phyloP scores from a whole-genome alignment of 2,329 filamentous ascomycete species.

The Leptographium galeiforme region DNA sequence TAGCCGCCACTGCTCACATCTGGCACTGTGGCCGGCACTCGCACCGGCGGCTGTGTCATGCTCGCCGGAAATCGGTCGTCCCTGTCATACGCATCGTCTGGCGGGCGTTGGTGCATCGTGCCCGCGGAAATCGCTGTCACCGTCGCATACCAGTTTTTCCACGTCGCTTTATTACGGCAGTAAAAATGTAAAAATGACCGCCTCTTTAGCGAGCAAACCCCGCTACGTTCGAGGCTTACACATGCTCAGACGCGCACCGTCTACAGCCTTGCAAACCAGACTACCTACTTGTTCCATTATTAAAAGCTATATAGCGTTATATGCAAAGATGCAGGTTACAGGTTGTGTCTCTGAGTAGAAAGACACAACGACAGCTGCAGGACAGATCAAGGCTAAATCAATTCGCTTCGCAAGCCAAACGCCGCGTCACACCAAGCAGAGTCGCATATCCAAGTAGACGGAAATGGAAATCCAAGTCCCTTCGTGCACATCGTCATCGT shows the following conservation, averaged over 20 bases:
- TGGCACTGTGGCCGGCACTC: background rate
- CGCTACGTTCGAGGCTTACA: background rate
- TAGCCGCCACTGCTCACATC: background rate
- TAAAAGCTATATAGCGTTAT: background rate
- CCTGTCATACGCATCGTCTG: conserved; percentile 5
- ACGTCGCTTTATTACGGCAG: no score
- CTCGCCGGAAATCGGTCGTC: conserved; percentile 4
- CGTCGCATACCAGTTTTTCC: background rate
- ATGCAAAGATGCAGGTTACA: background rate
- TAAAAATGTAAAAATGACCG: no score
- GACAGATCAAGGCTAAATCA: background rate
- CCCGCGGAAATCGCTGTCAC: background rate
- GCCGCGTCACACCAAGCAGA: background rate
- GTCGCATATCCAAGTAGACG: background rate
- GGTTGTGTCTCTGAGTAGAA: background rate
- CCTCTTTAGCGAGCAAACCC: background rate
- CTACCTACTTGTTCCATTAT: no score
- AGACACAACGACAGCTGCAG: background rate
- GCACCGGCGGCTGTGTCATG: background rate
- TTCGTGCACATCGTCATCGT: background rate
- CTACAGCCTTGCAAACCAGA: no score
- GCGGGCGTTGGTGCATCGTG: conserved; percentile 11
- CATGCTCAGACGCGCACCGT: no score
- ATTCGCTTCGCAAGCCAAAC: background rate
- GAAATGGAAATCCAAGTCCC: background rate